These are phyloP conservation scores for Quillaja saponaria DNA, from an alignment of 306 rosid species.

Conservation along the genomic window DNA sequence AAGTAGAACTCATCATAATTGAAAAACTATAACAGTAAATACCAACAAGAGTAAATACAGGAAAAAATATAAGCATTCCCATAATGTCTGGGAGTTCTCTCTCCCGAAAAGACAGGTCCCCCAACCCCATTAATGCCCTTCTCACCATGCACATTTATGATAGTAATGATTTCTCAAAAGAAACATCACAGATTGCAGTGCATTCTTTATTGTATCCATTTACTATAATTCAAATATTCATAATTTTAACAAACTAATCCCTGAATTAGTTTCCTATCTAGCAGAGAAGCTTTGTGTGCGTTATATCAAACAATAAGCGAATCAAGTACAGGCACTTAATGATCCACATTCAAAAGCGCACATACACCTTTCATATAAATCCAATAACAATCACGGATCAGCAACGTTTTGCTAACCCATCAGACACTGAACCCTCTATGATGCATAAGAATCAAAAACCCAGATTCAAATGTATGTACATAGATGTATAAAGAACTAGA, in stretches of 20 bases:
- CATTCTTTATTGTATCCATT: background rate
- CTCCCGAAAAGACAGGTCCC: background rate
- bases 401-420: background rate
- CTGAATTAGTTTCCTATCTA: background rate
- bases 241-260: background rate
- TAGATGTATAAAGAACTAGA: background rate
- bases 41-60: too few relatives aligned
- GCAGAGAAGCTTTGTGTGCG: background rate
- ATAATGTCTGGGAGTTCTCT: background rate
- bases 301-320: background rate
- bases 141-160: background rate
- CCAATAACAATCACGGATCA: background rate
- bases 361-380: background rate
- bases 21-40: too few relatives aligned
- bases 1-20: too few relatives aligned
- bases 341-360: background rate
- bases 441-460: conserved; percentile 1
- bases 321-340: background rate
- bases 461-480: conserved; percentile 18
- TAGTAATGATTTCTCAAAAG: background rate
- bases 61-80: background rate
- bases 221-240: background rate
- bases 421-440: background rate
- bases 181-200: background rate
- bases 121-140: too few relatives aligned